Percentiles rank a stretch among this genome's conserved stretches.
Evolutionary conservation across 345 rosid genomes (phyloP).

Genomic region (Populus ilicifolia): DNA sequence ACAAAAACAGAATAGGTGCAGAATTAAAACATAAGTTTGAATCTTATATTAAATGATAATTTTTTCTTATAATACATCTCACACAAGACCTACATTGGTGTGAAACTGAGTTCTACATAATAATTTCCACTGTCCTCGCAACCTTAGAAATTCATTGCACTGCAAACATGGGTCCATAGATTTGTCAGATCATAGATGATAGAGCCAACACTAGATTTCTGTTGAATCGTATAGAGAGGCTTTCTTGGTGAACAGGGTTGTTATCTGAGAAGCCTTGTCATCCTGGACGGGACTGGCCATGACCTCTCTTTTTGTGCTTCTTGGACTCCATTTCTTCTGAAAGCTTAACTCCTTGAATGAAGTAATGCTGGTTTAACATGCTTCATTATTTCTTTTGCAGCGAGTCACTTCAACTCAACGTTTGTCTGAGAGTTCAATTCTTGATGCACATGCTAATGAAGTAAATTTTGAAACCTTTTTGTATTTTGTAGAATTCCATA

Average conservation of each 20-base stretch:
- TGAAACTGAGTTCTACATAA: neutral
- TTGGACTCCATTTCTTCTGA: slow-evolving; percentile 9
- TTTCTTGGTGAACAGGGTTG: too few species aligned
- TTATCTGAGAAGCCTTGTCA: neutral
- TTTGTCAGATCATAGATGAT: neutral
- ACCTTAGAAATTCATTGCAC: neutral
- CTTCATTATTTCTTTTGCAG: slow-evolving; percentile 37
- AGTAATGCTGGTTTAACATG: slow-evolving; percentile 15
- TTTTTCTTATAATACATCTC: neutral
- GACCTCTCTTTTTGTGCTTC: neutral
- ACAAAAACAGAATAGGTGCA: neutral
- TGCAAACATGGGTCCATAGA: neutral
- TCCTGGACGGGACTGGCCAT: neutral
- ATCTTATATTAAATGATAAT: neutral
- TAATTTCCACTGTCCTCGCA: neutral
- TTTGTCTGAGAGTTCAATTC: slow-evolving; percentile 79
- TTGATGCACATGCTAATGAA: slow-evolving; percentile 62
- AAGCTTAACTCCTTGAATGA: slow-evolving; percentile 5
- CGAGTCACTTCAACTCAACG: slow-evolving; percentile 93
- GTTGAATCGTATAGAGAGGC: neutral
- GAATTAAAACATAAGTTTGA: neutral
- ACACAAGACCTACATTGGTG: neutral
- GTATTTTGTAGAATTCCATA: neutral
- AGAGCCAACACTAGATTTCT: neutral
- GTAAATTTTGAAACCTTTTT: slow-evolving; percentile 42